Percentiles rank a stretch among this genome's conserved stretches.
phyloP scores from a whole-genome alignment of 176 grass and related monocot genomes.

The Echinochloa phyllopogon region DNA sequence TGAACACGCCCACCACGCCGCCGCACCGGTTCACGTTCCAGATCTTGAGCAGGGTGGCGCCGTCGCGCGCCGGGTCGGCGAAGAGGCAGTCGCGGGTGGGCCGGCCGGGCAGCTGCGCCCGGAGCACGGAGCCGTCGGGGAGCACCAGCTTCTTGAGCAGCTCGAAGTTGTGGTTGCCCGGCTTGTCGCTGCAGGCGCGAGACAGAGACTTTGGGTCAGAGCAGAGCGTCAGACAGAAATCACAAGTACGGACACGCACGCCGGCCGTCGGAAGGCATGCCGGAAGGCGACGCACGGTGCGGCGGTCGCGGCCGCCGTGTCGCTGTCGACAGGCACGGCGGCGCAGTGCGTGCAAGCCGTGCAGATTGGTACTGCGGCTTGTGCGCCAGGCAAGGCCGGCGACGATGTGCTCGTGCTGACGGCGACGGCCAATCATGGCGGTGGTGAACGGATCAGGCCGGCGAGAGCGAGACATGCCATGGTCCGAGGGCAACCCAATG shows the following conservation, averaged over 20 bases:
- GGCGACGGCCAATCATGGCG: slow-evolving; percentile 33
- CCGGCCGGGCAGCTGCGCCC: slow-evolving; percentile 72
- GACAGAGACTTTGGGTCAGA: not conserved
- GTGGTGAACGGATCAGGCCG: not conserved
- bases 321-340: not conserved
- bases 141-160: slow-evolving; percentile 79
- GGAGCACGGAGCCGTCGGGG: slow-evolving; percentile 79
- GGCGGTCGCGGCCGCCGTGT: not conserved
- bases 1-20: slow-evolving; percentile 85
- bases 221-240: slow-evolving; percentile 8
- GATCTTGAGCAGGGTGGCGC: slow-evolving; percentile 71
- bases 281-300: not conserved
- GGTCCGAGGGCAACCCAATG: slow-evolving; percentile 13
- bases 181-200: slow-evolving; percentile 72
- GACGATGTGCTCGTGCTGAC: not conserved
- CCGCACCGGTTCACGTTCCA: slow-evolving; percentile 81
- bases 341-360: not conserved
- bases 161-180: slow-evolving; percentile 85
- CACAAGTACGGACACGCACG: not conserved
- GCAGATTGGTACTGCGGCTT: slow-evolving; percentile 12
- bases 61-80: slow-evolving; percentile 77
- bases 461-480: not conserved
- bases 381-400: slow-evolving; percentile 6
- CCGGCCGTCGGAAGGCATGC: not conserved
- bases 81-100: slow-evolving; percentile 91